Evolutionary conservation across 2,329 filamentous ascomycete genomes (phyloP).

Genomic region (Neonectria punicea): DNA sequence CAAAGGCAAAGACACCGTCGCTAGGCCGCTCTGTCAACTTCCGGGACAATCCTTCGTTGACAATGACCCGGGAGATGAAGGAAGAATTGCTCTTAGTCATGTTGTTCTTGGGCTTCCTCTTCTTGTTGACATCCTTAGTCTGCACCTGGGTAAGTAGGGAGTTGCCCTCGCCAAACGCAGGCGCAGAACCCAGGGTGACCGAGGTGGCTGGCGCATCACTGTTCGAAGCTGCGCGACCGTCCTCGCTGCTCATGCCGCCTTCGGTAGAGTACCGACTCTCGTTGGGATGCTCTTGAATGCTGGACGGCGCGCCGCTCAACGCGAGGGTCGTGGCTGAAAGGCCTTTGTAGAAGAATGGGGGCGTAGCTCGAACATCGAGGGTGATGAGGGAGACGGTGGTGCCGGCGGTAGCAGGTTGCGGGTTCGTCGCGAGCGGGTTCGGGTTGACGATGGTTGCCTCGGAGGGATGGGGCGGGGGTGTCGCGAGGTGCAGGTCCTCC

Average conservation of each 20-base stretch:
- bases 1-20: conserved; percentile 89
- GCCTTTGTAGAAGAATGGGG: conserved; percentile 65
- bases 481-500: conserved; percentile 92
- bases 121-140: conserved; percentile 80
- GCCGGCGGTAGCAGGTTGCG: conserved; percentile 84
- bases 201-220: conserved; percentile 60
- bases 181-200: conserved; percentile 58
- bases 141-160: conserved; percentile 71
- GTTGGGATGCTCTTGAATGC: conserved; percentile 70
- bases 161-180: conserved; percentile 89
- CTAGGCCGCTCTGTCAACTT: conserved; percentile 80
- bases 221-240: conserved; percentile 62
- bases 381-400: conserved; percentile 84
- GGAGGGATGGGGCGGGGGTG: conserved; percentile 93
- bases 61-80: conserved; percentile 96
- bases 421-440: conserved; percentile 88
- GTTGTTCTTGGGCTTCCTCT: conserved; percentile 95
- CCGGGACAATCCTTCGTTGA: conserved; percentile 83
- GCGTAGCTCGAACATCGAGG: conserved; percentile 69
- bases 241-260: conserved; percentile 66
- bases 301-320: conserved; percentile 55
- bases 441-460: conserved; percentile 88
- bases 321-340: conserved; percentile 62
- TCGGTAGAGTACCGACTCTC: conserved; percentile 71
- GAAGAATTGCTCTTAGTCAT: conserved; percentile 99